phyloP scores from a whole-genome alignment of 768 basidiomycete genomes.

The Mrakia blollopis region DNA sequence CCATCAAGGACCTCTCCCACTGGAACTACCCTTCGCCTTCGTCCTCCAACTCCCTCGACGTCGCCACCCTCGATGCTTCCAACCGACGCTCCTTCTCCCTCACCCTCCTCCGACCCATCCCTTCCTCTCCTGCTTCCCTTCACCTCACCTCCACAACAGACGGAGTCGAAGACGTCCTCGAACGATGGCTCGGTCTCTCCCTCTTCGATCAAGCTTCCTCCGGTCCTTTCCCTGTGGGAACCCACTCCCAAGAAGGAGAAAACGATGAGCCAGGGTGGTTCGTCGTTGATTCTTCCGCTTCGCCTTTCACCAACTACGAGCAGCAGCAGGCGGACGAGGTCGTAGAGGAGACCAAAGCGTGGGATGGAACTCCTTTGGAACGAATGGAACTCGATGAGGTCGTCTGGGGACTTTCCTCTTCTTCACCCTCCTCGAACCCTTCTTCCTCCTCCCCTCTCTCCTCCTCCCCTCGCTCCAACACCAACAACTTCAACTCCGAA shows the following conservation, averaged over 20 bases:
- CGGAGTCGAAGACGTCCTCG: constrained; percentile 28
- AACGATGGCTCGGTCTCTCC: constrained; percentile 27
- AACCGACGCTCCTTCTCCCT: constrained; percentile 29
- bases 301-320: background rate
- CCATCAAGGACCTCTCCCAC: background rate
- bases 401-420: constrained; percentile 6
- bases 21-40: background rate
- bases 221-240: background rate
- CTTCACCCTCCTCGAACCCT: background rate
- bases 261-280: constrained; percentile 23
- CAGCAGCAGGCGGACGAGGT: background rate
- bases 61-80: no score
- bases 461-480: background rate
- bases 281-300: constrained; percentile 16
- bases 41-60: background rate
- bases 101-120: constrained; percentile 31
- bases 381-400: constrained; percentile 29
- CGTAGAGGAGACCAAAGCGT: background rate
- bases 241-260: background rate
- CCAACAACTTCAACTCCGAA: background rate
- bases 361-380: constrained; percentile 30
- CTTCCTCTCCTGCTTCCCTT: constrained; percentile 8
- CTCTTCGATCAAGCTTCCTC: constrained; percentile 17
- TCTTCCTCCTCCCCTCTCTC: background rate
- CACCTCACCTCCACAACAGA: background rate